Base-by-base conservation (phyloP, 1,284 basidiomycete genomes). In the Cutaneotrichosporon cavernicola region DNA sequence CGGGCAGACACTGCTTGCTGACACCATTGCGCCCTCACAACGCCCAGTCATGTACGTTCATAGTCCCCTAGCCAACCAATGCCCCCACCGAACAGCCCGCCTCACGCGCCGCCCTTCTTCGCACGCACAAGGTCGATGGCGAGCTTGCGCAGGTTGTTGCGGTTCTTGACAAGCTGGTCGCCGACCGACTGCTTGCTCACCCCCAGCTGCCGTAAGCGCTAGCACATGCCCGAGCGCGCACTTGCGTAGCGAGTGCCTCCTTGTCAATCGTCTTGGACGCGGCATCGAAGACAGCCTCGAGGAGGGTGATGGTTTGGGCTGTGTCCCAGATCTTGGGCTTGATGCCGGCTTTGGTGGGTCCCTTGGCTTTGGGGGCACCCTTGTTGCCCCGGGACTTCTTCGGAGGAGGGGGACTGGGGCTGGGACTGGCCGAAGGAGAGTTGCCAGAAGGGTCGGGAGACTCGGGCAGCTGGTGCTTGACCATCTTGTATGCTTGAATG, bases 101-200 rank as follows among this genome's bases (percentile, higher is more conserved):
- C 13, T 36, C 38, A 56, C 32, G 14, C 21, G 5, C 55, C 55
- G 36, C 55, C 55, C 38, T 56, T 56, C 38, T 56, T 56, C 21
- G 36, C 55, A 22, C 55, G 55, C 36, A 56, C 55, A 22, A 31
- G 50, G 30, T 60, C 51, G 52, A 60, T 18, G 9, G 58, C 58
- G 5, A 31, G 4, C 22, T 36, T 26, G 46, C 63, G 63, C 10
- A 64, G 16, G 31, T 64, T 64, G 26, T 21, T 14, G 55, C 63
- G 63, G 49, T 64, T 64, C 5, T 58, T 22, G 53, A 60, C 60
- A 53, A 64, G 53, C 58, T 64, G 63, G 59, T 64, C 56, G 13
- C 18, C 18, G 38, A 64, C 36, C 59, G 61, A 59, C 3, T 36
- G 34, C 16, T 32, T 30, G 21, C 55, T 61, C 36, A 64, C 40